Conservation (phyloP, 2,329 filamentous ascomycete genomes). For the Phialophora expanda region DNA sequence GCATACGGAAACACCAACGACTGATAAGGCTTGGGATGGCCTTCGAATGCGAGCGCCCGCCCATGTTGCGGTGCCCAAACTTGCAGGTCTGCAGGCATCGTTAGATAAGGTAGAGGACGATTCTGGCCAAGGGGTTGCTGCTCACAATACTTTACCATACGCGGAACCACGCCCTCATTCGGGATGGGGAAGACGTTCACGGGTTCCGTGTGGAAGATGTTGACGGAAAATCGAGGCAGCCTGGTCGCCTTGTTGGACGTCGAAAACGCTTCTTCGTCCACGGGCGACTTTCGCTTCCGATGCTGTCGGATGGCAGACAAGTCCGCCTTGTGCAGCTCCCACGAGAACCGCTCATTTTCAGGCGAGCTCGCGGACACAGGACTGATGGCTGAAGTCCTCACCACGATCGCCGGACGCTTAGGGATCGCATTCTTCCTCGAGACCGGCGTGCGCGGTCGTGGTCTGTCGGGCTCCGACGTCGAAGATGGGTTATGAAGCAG, state of each 20-base stretch:
- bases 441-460: not conserved
- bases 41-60: slow-evolving; percentile 29
- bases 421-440: slow-evolving; percentile 9
- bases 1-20: slow-evolving; percentile 31
- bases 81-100: slow-evolving; percentile 22
- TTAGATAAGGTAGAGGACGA: not conserved
- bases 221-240: slow-evolving; percentile 30
- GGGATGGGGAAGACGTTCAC: slow-evolving; percentile 30
- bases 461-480: not conserved
- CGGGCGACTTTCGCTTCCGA: slow-evolving; percentile 28
- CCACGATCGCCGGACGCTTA: slow-evolving; percentile 19
- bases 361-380: slow-evolving; percentile 9
- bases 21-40: slow-evolving; percentile 31
- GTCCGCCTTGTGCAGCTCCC: slow-evolving; percentile 22
- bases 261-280: slow-evolving; percentile 21
- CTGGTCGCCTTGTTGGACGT: slow-evolving; percentile 12
- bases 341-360: slow-evolving; percentile 15
- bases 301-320: slow-evolving; percentile 17
- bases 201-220: slow-evolving; percentile 32
- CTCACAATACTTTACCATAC: slow-evolving; percentile 34
- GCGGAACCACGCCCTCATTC: slow-evolving; percentile 26
- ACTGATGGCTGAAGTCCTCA: slow-evolving; percentile 24
- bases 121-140: not conserved
- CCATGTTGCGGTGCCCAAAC: slow-evolving; percentile 32
- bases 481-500: slow-evolving; percentile 7